Base-by-base conservation (phyloP, 1,284 basidiomycete genomes). In the Trametes pubescens region DNA sequence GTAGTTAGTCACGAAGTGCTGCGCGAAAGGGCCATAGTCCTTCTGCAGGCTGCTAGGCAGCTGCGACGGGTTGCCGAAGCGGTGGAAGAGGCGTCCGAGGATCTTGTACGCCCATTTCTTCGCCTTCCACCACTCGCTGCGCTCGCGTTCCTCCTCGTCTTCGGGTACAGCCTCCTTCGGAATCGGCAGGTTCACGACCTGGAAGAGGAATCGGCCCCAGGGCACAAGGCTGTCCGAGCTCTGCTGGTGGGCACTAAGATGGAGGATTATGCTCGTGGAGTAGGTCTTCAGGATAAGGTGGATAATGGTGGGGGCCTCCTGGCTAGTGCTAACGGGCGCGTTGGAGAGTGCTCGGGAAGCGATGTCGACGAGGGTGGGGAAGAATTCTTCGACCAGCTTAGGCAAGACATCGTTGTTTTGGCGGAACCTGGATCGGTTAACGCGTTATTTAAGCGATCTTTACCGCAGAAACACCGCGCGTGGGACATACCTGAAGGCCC, bases 41-140 rank as follows among this genome's bases (percentile, higher is more conserved):
- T 84, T 80, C 74, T 90, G 83, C 80, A 92, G 81, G 18, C 89
- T 80, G 59, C 81, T 84, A 0, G 92, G 92, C 22, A 96, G 84
- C 72, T 95, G 93, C 0, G 91, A 92, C 0, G 94, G 93, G 75
- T 91, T 94, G 6, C 94, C 94, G 71, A 88, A 95, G 65, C 90
- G 81, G 71, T 91, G 90, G 82, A 94, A 94, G 24, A 94, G 79
- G 32, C 89, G 80, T 21, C 90, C 90, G 10, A 95, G 80, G 47
- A 86, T 87, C 37, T 84, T 86, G 74, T 90, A 94, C 1, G 94
- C 91, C 93, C 94, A 95, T 74, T 96, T 96, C 79, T 95, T 96
- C 6, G 90, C 86, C 72, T 90, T 91, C 89, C 92, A 93, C 94
- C 94, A 96, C 69, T 93, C 90, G 60, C 82, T 86, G 55, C 81